Conservation (phyloP, 495 filamentous ascomycete species). For the Copromyces sp. region DNA sequence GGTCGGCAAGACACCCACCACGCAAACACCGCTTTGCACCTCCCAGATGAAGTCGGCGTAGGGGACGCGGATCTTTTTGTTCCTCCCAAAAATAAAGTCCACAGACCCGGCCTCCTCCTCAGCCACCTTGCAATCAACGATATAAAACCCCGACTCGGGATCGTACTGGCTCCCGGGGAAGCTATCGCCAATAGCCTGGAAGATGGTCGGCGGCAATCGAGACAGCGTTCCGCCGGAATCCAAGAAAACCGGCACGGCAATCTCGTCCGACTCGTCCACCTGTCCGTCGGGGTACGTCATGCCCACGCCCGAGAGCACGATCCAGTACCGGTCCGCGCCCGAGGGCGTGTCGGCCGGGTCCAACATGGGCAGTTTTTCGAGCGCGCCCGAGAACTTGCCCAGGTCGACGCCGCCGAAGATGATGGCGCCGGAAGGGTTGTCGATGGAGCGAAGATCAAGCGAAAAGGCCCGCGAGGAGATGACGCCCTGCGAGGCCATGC, state of each 20-base stretch:
- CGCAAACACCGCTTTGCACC: constrained; percentile 19
- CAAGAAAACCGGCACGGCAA: constrained; percentile 21
- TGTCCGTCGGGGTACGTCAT: constrained; percentile 17
- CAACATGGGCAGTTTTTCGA: constrained; percentile 42
- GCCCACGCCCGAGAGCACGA: constrained; percentile 16
- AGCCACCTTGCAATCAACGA: constrained; percentile 49
- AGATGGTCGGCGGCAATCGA: constrained; percentile 17
- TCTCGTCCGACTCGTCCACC: constrained; percentile 4
- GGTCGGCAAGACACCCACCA: constrained; percentile 15
- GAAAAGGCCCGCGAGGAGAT: constrained; percentile 67
- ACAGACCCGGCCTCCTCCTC: constrained; percentile 39
- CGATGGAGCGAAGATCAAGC: constrained; percentile 47
- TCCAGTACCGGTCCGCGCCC: constrained; percentile 21
- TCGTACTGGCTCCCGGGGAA: constrained; percentile 18
- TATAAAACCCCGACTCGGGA: constrained; percentile 32
- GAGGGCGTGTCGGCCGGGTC: constrained; percentile 16
- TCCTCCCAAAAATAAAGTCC: constrained; percentile 45
- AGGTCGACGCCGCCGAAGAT: constrained; percentile 71
- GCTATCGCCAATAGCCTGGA: constrained; percentile 13
- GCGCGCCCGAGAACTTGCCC: constrained; percentile 51
- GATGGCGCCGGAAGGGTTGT: constrained; percentile 48
- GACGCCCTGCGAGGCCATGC: constrained; percentile 47
- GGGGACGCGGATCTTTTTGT: constrained; percentile 45
- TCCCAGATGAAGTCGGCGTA: constrained; percentile 52
- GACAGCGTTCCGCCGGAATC: constrained; percentile 20